Conservation (phyloP, 257 asterid species). For the Ilex asprella region DNA sequence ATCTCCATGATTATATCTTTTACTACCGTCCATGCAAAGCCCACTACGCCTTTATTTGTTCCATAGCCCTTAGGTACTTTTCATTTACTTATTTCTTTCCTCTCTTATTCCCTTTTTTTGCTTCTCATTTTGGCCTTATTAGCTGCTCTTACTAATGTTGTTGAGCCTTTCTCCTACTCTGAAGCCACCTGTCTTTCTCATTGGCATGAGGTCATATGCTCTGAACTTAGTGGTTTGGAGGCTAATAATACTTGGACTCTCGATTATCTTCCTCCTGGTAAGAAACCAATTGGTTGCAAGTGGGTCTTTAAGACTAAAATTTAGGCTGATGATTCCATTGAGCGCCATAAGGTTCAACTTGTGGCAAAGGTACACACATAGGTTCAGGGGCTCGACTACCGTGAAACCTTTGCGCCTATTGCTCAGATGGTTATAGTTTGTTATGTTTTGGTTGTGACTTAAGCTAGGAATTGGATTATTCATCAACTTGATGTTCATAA, state of each 20-base stretch:
- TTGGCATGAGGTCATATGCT: background rate
- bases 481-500: constrained; percentile 3
- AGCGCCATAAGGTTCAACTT: background rate
- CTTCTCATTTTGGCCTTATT: too few species aligned
- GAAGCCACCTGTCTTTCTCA: background rate
- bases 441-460: background rate
- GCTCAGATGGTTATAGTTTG: constrained; percentile 1
- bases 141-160: background rate
- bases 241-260: background rate
- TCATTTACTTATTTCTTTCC: too few species aligned
- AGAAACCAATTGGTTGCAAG: background rate
- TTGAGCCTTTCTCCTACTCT: background rate
- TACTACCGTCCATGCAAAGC: too few species aligned
- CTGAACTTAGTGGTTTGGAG: background rate
- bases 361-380: background rate
- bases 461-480: background rate
- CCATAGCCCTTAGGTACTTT: background rate
- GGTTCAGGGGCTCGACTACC: background rate
- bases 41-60: too few species aligned
- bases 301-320: constrained; percentile 4
- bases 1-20: too few species aligned
- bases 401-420: constrained; percentile 3
- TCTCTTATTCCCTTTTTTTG: too few species aligned
- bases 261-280: background rate
- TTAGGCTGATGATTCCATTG: constrained; percentile 2